Percentiles rank a stretch among this genome's conserved stretches.
phyloP scores from a whole-genome alignment of 305 asterid genomes.

The Rubia tinctorum region DNA sequence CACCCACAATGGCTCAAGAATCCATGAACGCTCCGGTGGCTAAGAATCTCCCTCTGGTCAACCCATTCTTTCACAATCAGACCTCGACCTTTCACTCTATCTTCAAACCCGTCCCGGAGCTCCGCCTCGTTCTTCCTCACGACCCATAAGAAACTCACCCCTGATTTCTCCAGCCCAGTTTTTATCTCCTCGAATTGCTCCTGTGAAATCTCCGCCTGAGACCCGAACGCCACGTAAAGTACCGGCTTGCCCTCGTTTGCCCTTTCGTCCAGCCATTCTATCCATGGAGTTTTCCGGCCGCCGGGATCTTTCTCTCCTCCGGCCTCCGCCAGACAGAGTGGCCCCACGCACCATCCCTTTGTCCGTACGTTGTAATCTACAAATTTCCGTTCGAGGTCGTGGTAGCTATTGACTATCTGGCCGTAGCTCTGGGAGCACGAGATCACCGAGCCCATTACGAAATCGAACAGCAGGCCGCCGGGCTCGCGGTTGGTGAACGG shows the following conservation, averaged over 20 bases:
- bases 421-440: slow-evolving; percentile 41
- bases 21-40: slow-evolving; percentile 28
- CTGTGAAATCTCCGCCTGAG: slow-evolving; percentile 54
- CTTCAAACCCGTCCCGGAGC: slow-evolving; percentile 16
- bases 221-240: slow-evolving; percentile 61
- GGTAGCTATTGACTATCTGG: slow-evolving; percentile 40
- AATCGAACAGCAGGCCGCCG: slow-evolving; percentile 34
- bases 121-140: slow-evolving; percentile 22
- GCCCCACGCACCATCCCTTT: slow-evolving; percentile 49
- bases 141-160: slow-evolving; percentile 58
- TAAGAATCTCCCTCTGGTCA: slow-evolving; percentile 28
- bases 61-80: slow-evolving; percentile 35
- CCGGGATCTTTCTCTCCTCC: not conserved
- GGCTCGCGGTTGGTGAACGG: slow-evolving; percentile 32
- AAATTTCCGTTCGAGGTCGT: slow-evolving; percentile 43
- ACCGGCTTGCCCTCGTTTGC: slow-evolving; percentile 30
- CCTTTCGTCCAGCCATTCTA: slow-evolving; percentile 54
- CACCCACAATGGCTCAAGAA: slow-evolving; percentile 40
- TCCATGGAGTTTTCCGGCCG: slow-evolving; percentile 25
- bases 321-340: slow-evolving; percentile 40
- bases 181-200: slow-evolving; percentile 51
- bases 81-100: slow-evolving; percentile 30
- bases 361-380: slow-evolving; percentile 18
- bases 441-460: slow-evolving; percentile 17
- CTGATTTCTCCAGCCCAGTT: slow-evolving; percentile 38